These are phyloP conservation scores for Cordyceps fumosorosea DNA, from an alignment of 2,329 filamentous ascomycete species.

Conservation along the genomic window DNA sequence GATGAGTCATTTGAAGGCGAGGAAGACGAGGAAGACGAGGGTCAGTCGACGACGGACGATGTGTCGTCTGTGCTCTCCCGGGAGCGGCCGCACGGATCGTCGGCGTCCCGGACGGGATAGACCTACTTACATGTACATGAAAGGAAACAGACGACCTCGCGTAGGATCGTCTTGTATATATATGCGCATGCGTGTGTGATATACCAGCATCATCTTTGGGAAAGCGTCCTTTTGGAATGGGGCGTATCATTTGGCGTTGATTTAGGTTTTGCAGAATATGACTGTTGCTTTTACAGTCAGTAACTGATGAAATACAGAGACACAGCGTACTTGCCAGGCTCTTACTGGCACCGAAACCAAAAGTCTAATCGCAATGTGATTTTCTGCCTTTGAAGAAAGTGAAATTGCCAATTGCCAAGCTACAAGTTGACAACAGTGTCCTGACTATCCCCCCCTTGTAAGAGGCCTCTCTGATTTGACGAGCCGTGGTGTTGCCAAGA, in stretches of 20 bases:
- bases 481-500: background rate
- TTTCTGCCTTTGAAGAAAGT: background rate
- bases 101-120: constrained; percentile 1
- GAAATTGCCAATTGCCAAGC: background rate
- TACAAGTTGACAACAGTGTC: no score
- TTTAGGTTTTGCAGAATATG: background rate
- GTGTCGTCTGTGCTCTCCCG: constrained; percentile 14
- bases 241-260: background rate
- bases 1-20: constrained; percentile 25
- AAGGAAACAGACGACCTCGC: background rate
- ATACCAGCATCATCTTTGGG: background rate
- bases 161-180: background rate
- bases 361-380: background rate
- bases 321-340: background rate
- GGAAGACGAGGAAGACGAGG: constrained; percentile 27
- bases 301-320: background rate
- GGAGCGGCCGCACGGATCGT: constrained; percentile 2
- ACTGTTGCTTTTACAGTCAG: background rate
- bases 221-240: background rate
- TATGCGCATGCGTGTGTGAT: background rate
- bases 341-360: background rate
- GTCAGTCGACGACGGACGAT: constrained; percentile 24
- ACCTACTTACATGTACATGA: background rate
- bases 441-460: no score
- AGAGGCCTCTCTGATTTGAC: background rate